Evolutionary conservation across 768 basidiomycete genomes (phyloP), one percentile per base, ranked within the genome.

Genomic region (Fomitopsis serialis): DNA sequence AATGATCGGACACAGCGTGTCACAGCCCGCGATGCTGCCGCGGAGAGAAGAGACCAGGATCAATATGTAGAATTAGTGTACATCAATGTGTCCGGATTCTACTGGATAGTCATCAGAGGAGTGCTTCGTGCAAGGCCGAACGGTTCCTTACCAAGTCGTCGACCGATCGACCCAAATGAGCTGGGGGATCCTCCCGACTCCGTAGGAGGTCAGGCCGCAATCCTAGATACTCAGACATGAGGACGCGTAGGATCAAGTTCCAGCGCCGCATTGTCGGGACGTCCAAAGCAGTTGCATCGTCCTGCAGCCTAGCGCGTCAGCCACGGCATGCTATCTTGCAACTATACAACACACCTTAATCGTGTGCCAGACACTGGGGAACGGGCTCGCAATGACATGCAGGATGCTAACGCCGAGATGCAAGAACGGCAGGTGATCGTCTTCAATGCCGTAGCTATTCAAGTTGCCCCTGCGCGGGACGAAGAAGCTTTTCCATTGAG

Each of bases 361-460:
- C 8, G 79, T 85, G 68, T 98, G 94, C 95, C 94, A 98, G 15
- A 96, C 92, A 1, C 40, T 54, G 2, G 97, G 97, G 68, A 98
- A 99, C 2, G 90, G 93, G 45, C 81, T 80, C 2, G 95, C 71
- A 51, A 98, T 98, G 44, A 98, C 66, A 68, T 99, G 97, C 59
- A 99, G 70, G 48, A 98, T 72, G 56, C 82, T 89, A 15, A 98
- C 93, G 2, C 97, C 97, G 56, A 74, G 71, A 35, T 73, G 69
- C 47, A 96, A 62, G 73, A 99, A 98, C 22, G 97, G 97, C 40
- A 92, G 68, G 61, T 99, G 97, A 69, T 99, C 97, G 68, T 99
- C 97, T 37, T 82, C 91, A 56, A 96, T 85, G 60, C 83, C 79
- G 2, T 82, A 83, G 19, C 69, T 64, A 55, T 75, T 77, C 34